Evolutionary conservation across 176 grass and related monocot species (phyloP), one percentile per base, ranked within the genome.

Genomic region (Aegilops speltoides): DNA sequence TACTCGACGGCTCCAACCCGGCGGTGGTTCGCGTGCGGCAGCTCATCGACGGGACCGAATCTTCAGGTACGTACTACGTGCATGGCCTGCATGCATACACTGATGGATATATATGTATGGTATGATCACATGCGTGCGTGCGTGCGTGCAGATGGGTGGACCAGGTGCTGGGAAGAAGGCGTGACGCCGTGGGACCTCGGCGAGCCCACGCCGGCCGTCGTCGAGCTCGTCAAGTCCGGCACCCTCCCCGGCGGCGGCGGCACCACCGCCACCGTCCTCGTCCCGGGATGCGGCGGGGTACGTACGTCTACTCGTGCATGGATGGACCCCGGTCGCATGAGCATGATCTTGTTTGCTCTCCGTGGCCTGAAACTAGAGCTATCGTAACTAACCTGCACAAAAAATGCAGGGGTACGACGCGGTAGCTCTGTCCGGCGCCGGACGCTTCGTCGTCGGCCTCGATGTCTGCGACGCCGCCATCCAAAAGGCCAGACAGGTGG

Each of bases 201-300:
- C 59, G 22, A 62, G 76, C 28, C 81, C 63, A 91, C 89, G 17
- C 89, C 89, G 52, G 50, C 54, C 41, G 85, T 84, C 78, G 57
- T 74, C 17, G 16, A 20, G 52, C 52, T 56, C 52, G 52, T 56
- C 52, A 56, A 69, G 23, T 75, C 72, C 38, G 89, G 68, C 14
- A 84, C 81, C 26, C 80, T 91, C 36, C 85, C 85, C 37, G 37
- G 37, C 37, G 37, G 37, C 62, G 75, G 56, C 40, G 60, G 16
- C 57, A n/a, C 38, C 38, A 40, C 38, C 38, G 38, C 82, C 83
- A 78, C 72, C 22, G 73, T 85, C 40, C 79, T 91, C 33, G 85
- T 91, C 77, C 89, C 89, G 10, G 89, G 89, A 76, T 91, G 89
- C 52, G 89, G 89, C 41, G 69, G 57, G 52, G 89, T 59, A 59